Evolutionary conservation across 1,284 basidiomycete species (phyloP), one percentile per base, ranked within the genome.

Genomic region (Phellinidium pouzarii): DNA sequence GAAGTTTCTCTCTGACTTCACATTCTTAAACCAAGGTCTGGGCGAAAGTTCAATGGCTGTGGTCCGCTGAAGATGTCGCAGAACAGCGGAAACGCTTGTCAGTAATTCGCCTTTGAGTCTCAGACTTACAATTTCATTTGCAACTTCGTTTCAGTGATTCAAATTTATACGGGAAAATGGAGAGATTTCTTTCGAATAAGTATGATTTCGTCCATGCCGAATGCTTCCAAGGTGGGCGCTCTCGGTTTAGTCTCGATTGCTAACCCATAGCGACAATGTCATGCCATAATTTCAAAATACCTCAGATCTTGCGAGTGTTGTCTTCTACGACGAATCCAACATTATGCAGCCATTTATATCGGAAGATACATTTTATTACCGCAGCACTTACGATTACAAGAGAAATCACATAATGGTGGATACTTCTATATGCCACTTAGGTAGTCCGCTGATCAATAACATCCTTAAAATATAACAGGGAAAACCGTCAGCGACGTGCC

Each of bases 141-240:
- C 34, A 23, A 26, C 20, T 36, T 40, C 17, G n/a, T n/a, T 19
- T 17, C 54, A 55, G 54, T 31, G 44, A 47, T 12, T 9, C 19
- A 2, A 29, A 26, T 22, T 19, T 22, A n/a, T 52, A 44, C 23
- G 51, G 50, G 8, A 40, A 25, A 14, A 49, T 48, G 46, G 55
- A 56, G 41, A 34, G 50, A 19, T 20, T 56, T 25, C 45, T 53
- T 14, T 56, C 55, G 2, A 52, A 56, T 26, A 37, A 26, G 17
- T 44, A 26, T n/a, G 55, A 56, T 45, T 56, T 49, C 37, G 55
- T 56, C 20, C 55, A 56, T 31, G 7, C 55, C 12, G 17, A 38
- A 31, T 49, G 51, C 14, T 56, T 53, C 36, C 27, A 47, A 37
- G 51, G 55, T 53, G 6, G 8, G 17, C 29, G 12, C 11, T 1